Percentiles rank a stretch among this genome's conserved stretches.
Evolutionary conservation across 2,329 filamentous ascomycete genomes (phyloP).

Genomic region (Colletotrichum musae): DNA sequence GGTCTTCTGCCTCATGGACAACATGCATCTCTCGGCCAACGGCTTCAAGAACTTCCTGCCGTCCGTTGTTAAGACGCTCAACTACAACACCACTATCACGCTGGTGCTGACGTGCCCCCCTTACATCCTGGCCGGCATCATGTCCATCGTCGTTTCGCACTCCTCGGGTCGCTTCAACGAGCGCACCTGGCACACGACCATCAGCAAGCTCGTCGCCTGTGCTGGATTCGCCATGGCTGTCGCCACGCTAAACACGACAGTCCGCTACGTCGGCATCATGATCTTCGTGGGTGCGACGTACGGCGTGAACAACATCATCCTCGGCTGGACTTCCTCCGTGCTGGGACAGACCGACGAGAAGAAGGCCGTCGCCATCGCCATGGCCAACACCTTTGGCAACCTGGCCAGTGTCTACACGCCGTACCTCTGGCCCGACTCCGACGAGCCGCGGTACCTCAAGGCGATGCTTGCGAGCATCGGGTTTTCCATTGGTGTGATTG

Average conservation of each 20-base stretch:
- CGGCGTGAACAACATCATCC: slow-evolving; percentile 59
- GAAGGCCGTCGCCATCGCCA: slow-evolving; percentile 59
- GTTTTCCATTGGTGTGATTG: slow-evolving; percentile 51
- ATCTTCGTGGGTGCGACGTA: slow-evolving; percentile 56
- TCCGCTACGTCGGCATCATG: slow-evolving; percentile 47
- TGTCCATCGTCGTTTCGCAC: slow-evolving; percentile 54
- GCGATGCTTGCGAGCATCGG: slow-evolving; percentile 44
- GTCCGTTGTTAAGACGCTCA: slow-evolving; percentile 57
- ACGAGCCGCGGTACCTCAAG: slow-evolving; percentile 39
- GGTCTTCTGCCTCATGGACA: slow-evolving; percentile 65
- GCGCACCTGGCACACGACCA: slow-evolving; percentile 62
- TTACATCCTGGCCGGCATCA: slow-evolving; percentile 56
- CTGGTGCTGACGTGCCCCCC: slow-evolving; percentile 63
- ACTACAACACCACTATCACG: slow-evolving; percentile 59
- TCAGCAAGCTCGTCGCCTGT: slow-evolving; percentile 57
- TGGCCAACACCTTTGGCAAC: slow-evolving; percentile 39
- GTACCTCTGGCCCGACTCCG: slow-evolving; percentile 34
- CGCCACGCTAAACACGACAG: slow-evolving; percentile 43
- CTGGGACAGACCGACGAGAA: slow-evolving; percentile 64
- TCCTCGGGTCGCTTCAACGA: slow-evolving; percentile 63
- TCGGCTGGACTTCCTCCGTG: slow-evolving; percentile 57
- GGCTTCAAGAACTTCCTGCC: slow-evolving; percentile 56
- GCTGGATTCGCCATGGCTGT: slow-evolving; percentile 43
- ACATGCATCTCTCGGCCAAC: slow-evolving; percentile 64
- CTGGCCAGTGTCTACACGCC: slow-evolving; percentile 38